These are phyloP conservation scores for Umbelopsis sp. DNA, from an alignment of 192 early-diverging fungal species.

Conservation along the genomic window DNA sequence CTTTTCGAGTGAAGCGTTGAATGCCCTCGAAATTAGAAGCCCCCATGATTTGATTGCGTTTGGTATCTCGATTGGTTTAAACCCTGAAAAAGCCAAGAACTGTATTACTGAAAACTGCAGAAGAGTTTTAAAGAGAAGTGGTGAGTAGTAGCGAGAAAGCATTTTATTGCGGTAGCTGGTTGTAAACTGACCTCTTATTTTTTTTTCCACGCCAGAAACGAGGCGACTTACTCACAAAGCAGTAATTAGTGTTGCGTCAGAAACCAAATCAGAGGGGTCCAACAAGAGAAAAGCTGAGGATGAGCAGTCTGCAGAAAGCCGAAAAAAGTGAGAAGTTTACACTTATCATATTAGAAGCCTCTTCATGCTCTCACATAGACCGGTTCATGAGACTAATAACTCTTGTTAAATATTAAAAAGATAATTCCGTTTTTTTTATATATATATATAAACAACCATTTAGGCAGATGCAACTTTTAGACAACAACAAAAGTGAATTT, in stretches of 20 bases:
- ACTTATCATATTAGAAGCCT: no score
- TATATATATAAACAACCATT: background rate
- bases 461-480: slow-evolving; percentile 12
- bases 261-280: background rate
- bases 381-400: no score
- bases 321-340: background rate
- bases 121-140: slow-evolving; percentile 35
- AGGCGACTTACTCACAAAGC: slow-evolving; percentile 25
- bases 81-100: slow-evolving; percentile 26
- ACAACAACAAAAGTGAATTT: background rate
- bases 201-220: slow-evolving; percentile 5
- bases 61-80: slow-evolving; percentile 39
- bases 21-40: slow-evolving; percentile 71
- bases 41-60: slow-evolving; percentile 82
- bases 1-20: slow-evolving; percentile 67
- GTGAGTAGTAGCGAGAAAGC: slow-evolving; percentile 21
- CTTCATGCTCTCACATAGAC: no score
- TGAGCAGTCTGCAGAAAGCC: background rate
- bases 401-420: no score
- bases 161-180: background rate
- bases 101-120: slow-evolving; percentile 25
- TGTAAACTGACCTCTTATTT: background rate
- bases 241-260: slow-evolving; percentile 7
- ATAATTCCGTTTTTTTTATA: no score
- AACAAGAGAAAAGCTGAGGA: background rate